These are phyloP conservation scores for Kazachstania sp. DNA, from an alignment of 1,139 yeast genomes.

Conservation along the genomic window DNA sequence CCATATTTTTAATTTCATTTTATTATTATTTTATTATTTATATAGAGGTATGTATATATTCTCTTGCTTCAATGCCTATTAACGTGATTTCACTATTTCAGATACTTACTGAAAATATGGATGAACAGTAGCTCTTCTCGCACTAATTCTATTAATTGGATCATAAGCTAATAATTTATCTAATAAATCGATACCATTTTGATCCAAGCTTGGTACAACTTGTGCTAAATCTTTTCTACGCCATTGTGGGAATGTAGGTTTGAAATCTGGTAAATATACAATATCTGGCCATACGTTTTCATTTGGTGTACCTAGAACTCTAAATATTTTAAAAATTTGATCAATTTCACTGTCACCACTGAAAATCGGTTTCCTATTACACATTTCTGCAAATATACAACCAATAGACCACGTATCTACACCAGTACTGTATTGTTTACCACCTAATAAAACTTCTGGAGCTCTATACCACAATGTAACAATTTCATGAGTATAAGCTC, in stretches of 20 bases:
- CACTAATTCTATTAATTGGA: slow-evolving; percentile 90
- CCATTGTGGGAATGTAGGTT: slow-evolving; percentile 96
- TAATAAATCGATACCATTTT: slow-evolving; percentile 74
- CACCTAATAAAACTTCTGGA: slow-evolving; percentile 92
- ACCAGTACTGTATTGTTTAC: slow-evolving; percentile 94
- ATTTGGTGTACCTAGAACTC: slow-evolving; percentile 89
- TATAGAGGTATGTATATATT: too few relatives aligned
- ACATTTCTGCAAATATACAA: slow-evolving; percentile 97
- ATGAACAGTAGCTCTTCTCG: slow-evolving; percentile 83
- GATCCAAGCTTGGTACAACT: slow-evolving; percentile 73
- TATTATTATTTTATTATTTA: too few relatives aligned
- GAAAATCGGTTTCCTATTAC: slow-evolving; percentile 86
- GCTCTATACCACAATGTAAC: slow-evolving; percentile 98
- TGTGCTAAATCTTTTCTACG: slow-evolving; percentile 58
- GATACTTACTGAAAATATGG: slow-evolving; percentile 66
- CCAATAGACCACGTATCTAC: slow-evolving; percentile 99
- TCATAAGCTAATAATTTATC: slow-evolving; percentile 78
- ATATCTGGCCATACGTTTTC: slow-evolving; percentile 97
- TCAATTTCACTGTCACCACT: slow-evolving; percentile 98
- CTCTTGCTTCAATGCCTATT: too few relatives aligned
- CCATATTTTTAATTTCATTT: too few relatives aligned
- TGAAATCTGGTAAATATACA: slow-evolving; percentile 85
- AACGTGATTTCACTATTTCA: too few relatives aligned
- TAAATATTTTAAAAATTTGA: slow-evolving; percentile 89
- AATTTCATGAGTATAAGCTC: slow-evolving; percentile 96